Conservation (phyloP, 73 alveolate genomes). For the Symbiodinium natans region DNA sequence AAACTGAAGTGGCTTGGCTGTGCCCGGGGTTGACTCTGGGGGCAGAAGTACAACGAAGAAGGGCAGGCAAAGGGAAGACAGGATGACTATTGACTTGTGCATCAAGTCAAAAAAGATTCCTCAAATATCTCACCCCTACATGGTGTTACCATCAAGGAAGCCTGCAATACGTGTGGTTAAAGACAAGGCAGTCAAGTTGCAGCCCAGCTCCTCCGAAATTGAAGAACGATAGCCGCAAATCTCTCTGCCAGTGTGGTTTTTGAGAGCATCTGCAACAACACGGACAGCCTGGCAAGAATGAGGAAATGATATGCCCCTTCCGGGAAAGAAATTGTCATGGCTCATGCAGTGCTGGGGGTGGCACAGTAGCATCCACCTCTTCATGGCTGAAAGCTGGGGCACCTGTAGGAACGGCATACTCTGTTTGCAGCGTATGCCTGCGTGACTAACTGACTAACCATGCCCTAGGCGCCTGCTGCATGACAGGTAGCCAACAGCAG, state of each 20-base stretch:
- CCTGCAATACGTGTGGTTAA: too few relatives aligned
- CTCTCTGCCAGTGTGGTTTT: conserved; percentile 33
- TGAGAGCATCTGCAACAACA: conserved; percentile 26
- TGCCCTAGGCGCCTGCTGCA: conserved; percentile 5
- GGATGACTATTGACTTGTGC: too few relatives aligned
- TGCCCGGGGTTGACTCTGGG: too few relatives aligned
- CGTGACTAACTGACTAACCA: too few relatives aligned
- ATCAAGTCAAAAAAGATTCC: too few relatives aligned
- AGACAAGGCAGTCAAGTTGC: conserved; percentile 25
- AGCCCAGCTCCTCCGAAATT: conserved; percentile 75
- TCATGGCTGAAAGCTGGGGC: conserved; percentile 41
- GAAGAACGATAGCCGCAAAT: conserved; percentile 41
- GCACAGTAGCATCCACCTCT: conserved; percentile 47
- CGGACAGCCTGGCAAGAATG: conserved; percentile 6
- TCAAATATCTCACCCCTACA: too few relatives aligned
- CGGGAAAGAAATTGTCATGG: neutral
- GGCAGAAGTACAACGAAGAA: too few relatives aligned
- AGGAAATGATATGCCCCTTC: neutral
- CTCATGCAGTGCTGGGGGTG: conserved; percentile 5
- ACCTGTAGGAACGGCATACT: neutral
- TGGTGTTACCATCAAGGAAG: too few relatives aligned
- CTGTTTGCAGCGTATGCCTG: too few relatives aligned
- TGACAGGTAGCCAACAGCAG: conserved; percentile 53
- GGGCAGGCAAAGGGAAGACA: too few relatives aligned
- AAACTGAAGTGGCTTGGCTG: too few relatives aligned